Conservation (phyloP, 495 filamentous ascomycete species). For the Hyaloscypha hepaticicola region DNA sequence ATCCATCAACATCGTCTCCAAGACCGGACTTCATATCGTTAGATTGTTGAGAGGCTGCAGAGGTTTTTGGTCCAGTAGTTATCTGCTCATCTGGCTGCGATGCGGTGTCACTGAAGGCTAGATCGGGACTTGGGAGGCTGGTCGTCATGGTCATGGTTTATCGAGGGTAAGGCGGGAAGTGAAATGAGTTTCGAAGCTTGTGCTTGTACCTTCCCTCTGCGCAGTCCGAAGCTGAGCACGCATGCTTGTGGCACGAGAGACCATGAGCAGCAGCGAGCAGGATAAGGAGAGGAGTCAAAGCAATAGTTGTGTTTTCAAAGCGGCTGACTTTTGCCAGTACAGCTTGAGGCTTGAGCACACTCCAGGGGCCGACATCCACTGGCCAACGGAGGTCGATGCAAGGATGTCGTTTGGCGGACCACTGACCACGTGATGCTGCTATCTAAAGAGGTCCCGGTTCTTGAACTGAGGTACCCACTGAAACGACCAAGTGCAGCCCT, state of each 20-base stretch:
- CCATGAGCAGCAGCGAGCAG: constrained; percentile 9
- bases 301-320: neutral
- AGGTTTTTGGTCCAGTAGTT: constrained; percentile 26
- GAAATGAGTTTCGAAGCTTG: constrained; percentile 22
- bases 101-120: constrained; percentile 25
- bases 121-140: constrained; percentile 22
- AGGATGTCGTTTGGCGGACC: neutral
- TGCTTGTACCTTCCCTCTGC: constrained; percentile 28
- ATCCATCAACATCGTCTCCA: constrained; percentile 12
- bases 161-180: neutral
- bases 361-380: neutral
- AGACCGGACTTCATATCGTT: constrained; percentile 20
- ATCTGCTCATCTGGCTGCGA: constrained; percentile 29
- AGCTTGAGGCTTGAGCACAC: neutral
- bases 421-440: too few species aligned
- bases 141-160: constrained; percentile 25
- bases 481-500: too few species aligned
- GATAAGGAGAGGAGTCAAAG: neutral
- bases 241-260: constrained; percentile 28
- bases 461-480: too few species aligned
- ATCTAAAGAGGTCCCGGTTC: too few species aligned
- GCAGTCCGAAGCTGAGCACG: constrained; percentile 23
- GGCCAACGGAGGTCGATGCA: neutral
- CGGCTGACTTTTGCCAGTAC: neutral
- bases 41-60: constrained; percentile 20